A percentile compares a stretch with the other conserved stretches of the same genome.
Conservation (phyloP, 352 stramenopile genomes). For the Phytophthora idaei region DNA sequence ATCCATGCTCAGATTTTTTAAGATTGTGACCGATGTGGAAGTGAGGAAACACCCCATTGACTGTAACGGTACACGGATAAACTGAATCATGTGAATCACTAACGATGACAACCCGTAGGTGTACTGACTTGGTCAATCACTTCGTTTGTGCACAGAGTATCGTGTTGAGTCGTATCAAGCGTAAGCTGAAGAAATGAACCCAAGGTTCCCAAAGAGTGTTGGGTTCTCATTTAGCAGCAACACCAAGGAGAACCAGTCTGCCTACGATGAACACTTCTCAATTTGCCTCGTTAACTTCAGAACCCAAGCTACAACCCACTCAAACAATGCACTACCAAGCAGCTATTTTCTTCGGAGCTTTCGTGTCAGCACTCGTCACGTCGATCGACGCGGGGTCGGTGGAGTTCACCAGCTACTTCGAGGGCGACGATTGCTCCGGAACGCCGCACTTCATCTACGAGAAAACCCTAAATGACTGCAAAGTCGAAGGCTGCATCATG, state of each 20-base stretch:
- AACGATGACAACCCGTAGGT: not conserved
- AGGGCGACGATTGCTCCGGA: constrained; percentile 11
- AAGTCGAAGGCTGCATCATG: constrained; percentile 6
- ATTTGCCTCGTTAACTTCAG: not conserved
- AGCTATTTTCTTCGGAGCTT: not conserved
- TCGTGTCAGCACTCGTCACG: not conserved
- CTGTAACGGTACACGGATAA: too few species aligned
- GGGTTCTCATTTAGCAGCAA: constrained; percentile 4
- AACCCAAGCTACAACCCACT: not conserved
- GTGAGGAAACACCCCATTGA: too few species aligned
- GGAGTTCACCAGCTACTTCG: constrained; percentile 27
- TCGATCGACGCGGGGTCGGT: constrained; percentile 8
- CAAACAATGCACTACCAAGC: not conserved
- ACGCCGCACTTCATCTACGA: constrained; percentile 30
- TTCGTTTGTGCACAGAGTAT: constrained; percentile 3
- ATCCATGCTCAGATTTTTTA: too few species aligned
- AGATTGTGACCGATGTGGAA: too few species aligned
- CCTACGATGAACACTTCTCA: not conserved
- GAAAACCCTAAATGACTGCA: constrained; percentile 13
- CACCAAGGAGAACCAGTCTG: not conserved
- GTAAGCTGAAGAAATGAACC: not conserved
- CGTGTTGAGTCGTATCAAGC: not conserved
- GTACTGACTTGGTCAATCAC: constrained; percentile 2
- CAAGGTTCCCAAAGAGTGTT: not conserved
- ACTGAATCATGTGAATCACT: not conserved